A percentile compares a stretch with the other conserved stretches of the same genome.
Evolutionary conservation across 257 asterid genomes (phyloP).

Genomic region (Lithospermum erythrorhizon): DNA sequence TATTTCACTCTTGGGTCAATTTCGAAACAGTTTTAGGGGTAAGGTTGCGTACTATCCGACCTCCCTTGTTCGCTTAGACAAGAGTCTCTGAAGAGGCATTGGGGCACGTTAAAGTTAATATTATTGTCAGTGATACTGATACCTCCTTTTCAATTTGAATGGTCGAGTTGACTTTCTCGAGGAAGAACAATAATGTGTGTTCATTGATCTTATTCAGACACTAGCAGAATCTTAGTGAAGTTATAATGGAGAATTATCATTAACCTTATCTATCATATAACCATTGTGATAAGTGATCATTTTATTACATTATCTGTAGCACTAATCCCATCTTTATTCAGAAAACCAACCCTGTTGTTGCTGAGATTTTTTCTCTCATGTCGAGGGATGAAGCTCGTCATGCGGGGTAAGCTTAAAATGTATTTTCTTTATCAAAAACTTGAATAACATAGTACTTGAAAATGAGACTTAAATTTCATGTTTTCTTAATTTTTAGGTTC

Average conservation of each 20-base stretch:
- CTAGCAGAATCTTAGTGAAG: not conserved
- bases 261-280: not conserved
- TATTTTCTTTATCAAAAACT: not conserved
- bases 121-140: no score
- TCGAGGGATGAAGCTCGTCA: slow-evolving; percentile 95
- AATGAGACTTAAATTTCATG: not conserved
- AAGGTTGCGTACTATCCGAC: no score
- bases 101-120: no score
- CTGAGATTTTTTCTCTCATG: slow-evolving; percentile 95
- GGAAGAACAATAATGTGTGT: no score
- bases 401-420: slow-evolving; percentile 52
- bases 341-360: slow-evolving; percentile 92
- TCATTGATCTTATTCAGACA: no score
- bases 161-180: no score
- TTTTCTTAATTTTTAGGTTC: slow-evolving; percentile 37
- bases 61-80: no score
- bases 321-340: slow-evolving; percentile 24
- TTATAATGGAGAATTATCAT: not conserved
- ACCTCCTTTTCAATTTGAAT: no score
- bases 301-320: not conserved
- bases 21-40: no score
- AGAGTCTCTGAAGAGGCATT: no score
- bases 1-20: no score
- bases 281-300: not conserved
- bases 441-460: not conserved